phyloP scores from a whole-genome alignment of 352 stramenopile species.

The Halophytophthora polymorphica region DNA sequence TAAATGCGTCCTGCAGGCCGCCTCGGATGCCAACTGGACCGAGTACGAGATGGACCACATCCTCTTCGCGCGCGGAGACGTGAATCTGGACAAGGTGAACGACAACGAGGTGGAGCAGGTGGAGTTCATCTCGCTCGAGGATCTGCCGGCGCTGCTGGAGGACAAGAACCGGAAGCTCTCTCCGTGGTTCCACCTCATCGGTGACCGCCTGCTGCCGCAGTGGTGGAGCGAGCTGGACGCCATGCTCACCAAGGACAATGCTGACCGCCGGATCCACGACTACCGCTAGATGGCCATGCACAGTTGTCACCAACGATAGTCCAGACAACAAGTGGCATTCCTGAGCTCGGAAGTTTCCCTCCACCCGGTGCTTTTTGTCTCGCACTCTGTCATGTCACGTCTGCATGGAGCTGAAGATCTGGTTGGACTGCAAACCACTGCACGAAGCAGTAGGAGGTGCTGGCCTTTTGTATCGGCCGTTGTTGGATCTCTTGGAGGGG shows the following conservation, averaged over 20 bases:
- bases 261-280: slow-evolving; percentile 57
- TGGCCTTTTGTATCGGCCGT: too few species aligned
- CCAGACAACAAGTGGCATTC: too few species aligned
- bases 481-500: too few species aligned
- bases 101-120: slow-evolving; percentile 91
- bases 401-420: too few species aligned
- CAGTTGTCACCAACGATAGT: too few species aligned
- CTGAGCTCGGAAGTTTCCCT: too few species aligned
- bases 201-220: slow-evolving; percentile 52
- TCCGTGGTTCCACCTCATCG: slow-evolving; percentile 86
- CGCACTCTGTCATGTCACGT: too few species aligned
- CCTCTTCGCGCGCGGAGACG: slow-evolving; percentile 85
- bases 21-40: slow-evolving; percentile 90
- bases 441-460: too few species aligned
- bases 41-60: slow-evolving; percentile 99
- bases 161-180: slow-evolving; percentile 60
- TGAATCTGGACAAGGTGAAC: slow-evolving; percentile 87
- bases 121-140: slow-evolving; percentile 84
- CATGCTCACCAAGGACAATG: slow-evolving; percentile 50
- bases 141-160: slow-evolving; percentile 52
- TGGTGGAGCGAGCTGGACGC: slow-evolving; percentile 76
- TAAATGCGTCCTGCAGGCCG: slow-evolving; percentile 30
- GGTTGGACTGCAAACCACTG: too few species aligned
- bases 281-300: slow-evolving; percentile 28
- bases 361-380: neutral